Conservation (phyloP, 805 yeast species). For the Starmerella bacillaris region DNA sequence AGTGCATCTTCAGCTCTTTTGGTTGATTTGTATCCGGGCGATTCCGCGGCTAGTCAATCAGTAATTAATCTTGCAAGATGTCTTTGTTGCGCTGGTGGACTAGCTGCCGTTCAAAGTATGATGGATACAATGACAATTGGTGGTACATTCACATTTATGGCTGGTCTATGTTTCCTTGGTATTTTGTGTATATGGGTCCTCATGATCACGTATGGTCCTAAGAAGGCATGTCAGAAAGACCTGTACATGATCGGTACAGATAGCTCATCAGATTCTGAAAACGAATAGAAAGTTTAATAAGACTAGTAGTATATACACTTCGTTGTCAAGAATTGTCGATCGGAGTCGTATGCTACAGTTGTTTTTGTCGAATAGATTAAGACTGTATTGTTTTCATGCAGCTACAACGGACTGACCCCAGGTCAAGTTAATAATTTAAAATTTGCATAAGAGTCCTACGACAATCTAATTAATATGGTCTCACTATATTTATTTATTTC, state of each 20-base stretch:
- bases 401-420: too few species aligned
- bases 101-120: conserved; percentile 53
- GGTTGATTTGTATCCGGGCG: conserved; percentile 58
- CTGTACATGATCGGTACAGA: background rate
- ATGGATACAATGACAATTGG: conserved; percentile 40
- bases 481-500: background rate
- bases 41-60: conserved; percentile 58
- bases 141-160: conserved; percentile 61
- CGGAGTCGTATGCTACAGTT: too few species aligned
- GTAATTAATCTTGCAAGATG: conserved; percentile 59
- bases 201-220: conserved; percentile 8
- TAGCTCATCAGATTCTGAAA: background rate
- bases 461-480: too few species aligned
- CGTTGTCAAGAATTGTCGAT: too few species aligned
- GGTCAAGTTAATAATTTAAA: too few species aligned
- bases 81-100: conserved; percentile 47
- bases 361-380: too few species aligned
- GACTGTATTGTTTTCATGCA: too few species aligned
- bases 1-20: conserved; percentile 45
- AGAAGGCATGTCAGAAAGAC: background rate
- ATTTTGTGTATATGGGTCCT: conserved; percentile 7
- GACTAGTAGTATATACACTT: too few species aligned
- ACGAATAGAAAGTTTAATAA: background rate
- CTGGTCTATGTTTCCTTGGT: conserved; percentile 24
- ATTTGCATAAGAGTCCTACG: too few species aligned